Percentiles rank a stretch among this genome's conserved stretches.
Evolutionary conservation across 805 yeast species (phyloP).

Genomic region (Yarrowia sp.): DNA sequence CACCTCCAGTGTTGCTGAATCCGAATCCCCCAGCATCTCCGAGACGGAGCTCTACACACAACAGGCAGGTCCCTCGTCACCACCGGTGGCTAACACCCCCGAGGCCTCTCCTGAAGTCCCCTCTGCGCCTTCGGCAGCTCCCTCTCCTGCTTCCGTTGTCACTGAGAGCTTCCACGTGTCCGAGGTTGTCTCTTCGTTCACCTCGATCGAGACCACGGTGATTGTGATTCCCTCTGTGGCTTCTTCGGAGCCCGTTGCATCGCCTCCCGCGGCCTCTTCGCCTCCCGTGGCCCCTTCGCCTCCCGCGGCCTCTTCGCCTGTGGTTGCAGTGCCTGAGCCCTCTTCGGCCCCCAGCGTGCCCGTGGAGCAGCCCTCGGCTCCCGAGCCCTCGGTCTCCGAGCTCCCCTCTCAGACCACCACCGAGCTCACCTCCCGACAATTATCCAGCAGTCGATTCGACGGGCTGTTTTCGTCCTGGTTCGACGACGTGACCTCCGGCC

Average conservation of each 20-base stretch:
- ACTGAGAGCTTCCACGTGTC: background rate
- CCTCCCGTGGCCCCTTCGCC: too few species aligned
- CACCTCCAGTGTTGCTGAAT: background rate
- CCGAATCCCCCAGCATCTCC: constrained; percentile 30
- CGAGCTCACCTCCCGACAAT: constrained; percentile 37
- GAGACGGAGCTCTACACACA: constrained; percentile 34
- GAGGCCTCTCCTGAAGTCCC: constrained; percentile 7
- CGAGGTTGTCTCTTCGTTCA: constrained; percentile 16
- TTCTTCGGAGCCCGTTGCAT: background rate
- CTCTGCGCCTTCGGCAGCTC: background rate
- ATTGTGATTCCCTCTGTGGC: constrained; percentile 24
- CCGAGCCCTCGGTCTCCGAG: background rate
- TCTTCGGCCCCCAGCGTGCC: background rate
- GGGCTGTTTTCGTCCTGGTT: constrained; percentile 26
- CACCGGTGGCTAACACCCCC: too few species aligned
- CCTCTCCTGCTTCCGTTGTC: background rate
- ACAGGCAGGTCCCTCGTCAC: background rate
- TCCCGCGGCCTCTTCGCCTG: constrained; percentile 10
- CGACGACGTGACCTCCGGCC: constrained; percentile 20
- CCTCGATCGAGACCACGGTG: constrained; percentile 17
- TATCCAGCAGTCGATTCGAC: constrained; percentile 18
- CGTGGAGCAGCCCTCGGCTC: background rate
- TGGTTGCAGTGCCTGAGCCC: background rate
- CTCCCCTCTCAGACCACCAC: constrained; percentile 8
- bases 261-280: background rate